A percentile compares a stretch with the other conserved stretches of the same genome.
Conservation (phyloP, 169 alveolate species). For the Plasmodium blacklocki region DNA sequence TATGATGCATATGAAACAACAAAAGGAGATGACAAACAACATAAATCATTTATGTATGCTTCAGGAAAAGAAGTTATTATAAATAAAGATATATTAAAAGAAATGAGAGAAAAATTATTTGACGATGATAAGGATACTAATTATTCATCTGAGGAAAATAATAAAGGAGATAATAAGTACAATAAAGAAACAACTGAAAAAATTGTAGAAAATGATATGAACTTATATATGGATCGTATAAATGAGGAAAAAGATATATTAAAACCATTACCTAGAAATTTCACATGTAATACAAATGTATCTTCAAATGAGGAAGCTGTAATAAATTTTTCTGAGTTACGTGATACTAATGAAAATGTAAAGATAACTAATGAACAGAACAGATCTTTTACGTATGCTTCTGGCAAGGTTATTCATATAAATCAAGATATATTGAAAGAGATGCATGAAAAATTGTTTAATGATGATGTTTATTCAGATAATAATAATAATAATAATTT, state of each 20-base stretch:
- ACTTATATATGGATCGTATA: too few relatives aligned
- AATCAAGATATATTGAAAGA: conserved; percentile 14
- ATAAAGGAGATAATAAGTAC: neutral
- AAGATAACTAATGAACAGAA: neutral
- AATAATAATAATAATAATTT: neutral
- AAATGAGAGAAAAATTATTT: conserved; percentile 10
- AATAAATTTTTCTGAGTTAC: neutral
- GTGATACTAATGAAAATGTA: neutral
- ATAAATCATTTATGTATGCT: conserved; percentile 13
- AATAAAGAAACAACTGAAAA: neutral
- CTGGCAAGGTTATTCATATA: conserved; percentile 13
- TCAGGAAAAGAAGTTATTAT: conserved; percentile 21
- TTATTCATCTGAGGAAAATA: neutral
- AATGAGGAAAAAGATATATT: too few relatives aligned
- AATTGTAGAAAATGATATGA: too few relatives aligned
- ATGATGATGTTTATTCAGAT: neutral
- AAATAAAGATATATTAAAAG: conserved; percentile 19
- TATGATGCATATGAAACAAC: neutral
- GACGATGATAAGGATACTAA: conserved; percentile 4
- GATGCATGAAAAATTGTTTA: conserved; percentile 17
- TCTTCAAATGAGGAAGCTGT: neutral
- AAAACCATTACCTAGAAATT: too few relatives aligned
- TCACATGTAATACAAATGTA: conserved; percentile 1
- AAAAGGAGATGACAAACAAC: neutral
- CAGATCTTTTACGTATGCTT: conserved; percentile 22